Base-by-base conservation (phyloP, 139 green algal genomes). In the Chlorella sp. region DNA sequence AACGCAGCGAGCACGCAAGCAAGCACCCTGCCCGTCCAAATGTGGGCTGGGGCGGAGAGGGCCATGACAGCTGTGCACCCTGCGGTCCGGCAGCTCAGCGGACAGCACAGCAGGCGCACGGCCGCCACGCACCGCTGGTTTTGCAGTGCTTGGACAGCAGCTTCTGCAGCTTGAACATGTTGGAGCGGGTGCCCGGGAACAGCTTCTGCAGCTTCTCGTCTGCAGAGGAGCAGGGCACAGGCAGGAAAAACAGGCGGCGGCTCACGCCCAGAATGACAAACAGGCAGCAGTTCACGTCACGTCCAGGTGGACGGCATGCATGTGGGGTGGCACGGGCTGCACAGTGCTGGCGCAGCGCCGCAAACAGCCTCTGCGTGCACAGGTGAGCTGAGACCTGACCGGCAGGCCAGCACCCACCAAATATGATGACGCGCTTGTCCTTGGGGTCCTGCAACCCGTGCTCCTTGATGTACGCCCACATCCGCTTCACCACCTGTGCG, bases 381-480 rank as follows among this genome's bases (percentile, higher is more conserved):
- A 51, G 20, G 56, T 22, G 34, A 43, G 34, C 36, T 36, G 67
- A 8, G 5, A 40, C 13, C 64, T 13, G 3, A 16, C 32, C 48
- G 8, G 22, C 76, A 19, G 17, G 26, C 7, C 67, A 30, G 67
- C 38, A 17, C 76, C 7, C 60, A 83, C 77, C 77, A 73, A 73
- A 83, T 3, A 83, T 19, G 58, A 83, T 83, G 60, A 26, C 41
- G 13, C 72, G 82, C 83, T 91, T 93, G 90, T 97, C 75, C 8
- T 86, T 89, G 28, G 94, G 93, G 76, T 97, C 86, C 88, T 96
- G 95, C 76, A 98, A 86, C 76, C 95, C 80, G 75, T 97, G 80
- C 17, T 73, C 93, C 80, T 94, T 96, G 76, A 98, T 96, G 88
- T 98, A 95, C 17, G 89, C 92, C 95, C 95, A 98, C 34, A 98